phyloP scores from a whole-genome alignment of 2,329 filamentous ascomycete species.

The Aspergillus puulaauensis region DNA sequence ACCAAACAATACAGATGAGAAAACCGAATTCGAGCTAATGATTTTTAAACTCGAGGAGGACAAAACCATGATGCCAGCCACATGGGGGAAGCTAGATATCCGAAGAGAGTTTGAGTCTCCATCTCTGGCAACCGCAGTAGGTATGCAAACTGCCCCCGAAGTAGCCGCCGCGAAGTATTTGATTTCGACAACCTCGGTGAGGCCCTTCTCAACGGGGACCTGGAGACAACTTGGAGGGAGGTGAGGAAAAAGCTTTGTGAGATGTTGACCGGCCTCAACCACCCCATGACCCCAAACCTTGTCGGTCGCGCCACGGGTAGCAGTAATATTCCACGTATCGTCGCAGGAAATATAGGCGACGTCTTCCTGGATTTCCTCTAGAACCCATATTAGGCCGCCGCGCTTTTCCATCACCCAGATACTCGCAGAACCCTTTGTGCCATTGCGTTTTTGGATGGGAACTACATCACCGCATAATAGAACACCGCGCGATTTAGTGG shows the following conservation, averaged over 20 bases:
- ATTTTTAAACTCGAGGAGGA: slow-evolving; percentile 76
- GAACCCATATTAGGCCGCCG: slow-evolving; percentile 90
- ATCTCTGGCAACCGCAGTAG: slow-evolving; percentile 75
- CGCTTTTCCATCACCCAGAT: slow-evolving; percentile 98
- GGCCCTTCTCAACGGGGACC: slow-evolving; percentile 70
- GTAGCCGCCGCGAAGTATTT: slow-evolving; percentile 85
- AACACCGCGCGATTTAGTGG: slow-evolving; percentile 80
- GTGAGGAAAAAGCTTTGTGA: slow-evolving; percentile 76
- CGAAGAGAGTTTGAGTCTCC: slow-evolving; percentile 70
- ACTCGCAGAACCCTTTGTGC: slow-evolving; percentile 85
- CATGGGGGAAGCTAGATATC: slow-evolving; percentile 93
- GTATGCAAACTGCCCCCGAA: slow-evolving; percentile 74
- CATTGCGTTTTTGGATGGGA: slow-evolving; percentile 94
- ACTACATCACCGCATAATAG: slow-evolving; percentile 96
- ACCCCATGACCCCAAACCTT: slow-evolving; percentile 80
- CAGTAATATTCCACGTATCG: slow-evolving; percentile 71
- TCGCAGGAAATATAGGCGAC: slow-evolving; percentile 75
- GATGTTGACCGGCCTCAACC: slow-evolving; percentile 66
- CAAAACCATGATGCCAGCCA: slow-evolving; percentile 93
- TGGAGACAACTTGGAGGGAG: slow-evolving; percentile 71
- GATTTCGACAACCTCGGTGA: slow-evolving; percentile 68
- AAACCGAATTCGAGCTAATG: slow-evolving; percentile 91
- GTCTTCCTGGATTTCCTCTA: slow-evolving; percentile 97
- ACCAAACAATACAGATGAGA: slow-evolving; percentile 89
- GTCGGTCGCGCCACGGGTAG: slow-evolving; percentile 71